Percentiles rank a stretch among this genome's conserved stretches.
phyloP scores from a whole-genome alignment of 2,329 filamentous ascomycete species.

The Trematosphaeria pertusa region DNA sequence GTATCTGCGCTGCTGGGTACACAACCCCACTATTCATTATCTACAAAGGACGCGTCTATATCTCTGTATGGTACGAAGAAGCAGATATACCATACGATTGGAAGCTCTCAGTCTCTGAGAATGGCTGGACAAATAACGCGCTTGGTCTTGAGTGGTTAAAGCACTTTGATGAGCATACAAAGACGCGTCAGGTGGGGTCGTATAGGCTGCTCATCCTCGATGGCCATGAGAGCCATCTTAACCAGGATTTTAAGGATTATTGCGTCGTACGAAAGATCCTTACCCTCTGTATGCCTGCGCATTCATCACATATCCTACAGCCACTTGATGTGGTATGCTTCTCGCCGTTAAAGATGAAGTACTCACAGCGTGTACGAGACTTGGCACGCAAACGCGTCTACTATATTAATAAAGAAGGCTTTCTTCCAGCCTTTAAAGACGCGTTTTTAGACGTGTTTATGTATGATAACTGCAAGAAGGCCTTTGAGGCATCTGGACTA shows the following conservation, averaged over 20 bases:
- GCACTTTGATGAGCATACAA: conserved; percentile 44
- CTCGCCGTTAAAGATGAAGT: conserved; percentile 38
- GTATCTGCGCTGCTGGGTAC: conserved; percentile 20
- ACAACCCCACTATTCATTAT: conserved; percentile 17
- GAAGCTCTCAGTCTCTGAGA: conserved; percentile 17
- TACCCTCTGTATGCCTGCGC: conserved; percentile 42
- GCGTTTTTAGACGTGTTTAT: conserved; percentile 14
- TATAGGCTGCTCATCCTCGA: conserved; percentile 34
- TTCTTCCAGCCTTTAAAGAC: conserved; percentile 10
- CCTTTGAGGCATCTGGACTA: conserved; percentile 13
- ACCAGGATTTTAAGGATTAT: conserved; percentile 42
- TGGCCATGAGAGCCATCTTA: conserved; percentile 36
- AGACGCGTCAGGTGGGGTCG: conserved; percentile 21
- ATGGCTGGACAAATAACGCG: conserved; percentile 45
- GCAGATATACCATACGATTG: conserved; percentile 18
- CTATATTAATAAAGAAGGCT: conserved; percentile 25
- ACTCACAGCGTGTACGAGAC: conserved; percentile 32
- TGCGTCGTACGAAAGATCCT: conserved; percentile 47
- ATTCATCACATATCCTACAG: conserved; percentile 48
- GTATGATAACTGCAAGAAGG: conserved; percentile 6
- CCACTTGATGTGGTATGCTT: conserved; percentile 50
- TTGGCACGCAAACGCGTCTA: conserved; percentile 33
- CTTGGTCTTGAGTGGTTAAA: conserved; percentile 41
- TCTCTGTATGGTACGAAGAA: conserved; percentile 18
- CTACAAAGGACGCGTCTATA: conserved; percentile 13